Percentiles rank a stretch among this genome's conserved stretches.
Conservation (phyloP, 1,284 basidiomycete species). For the Cryptococcus wingfieldii region DNA sequence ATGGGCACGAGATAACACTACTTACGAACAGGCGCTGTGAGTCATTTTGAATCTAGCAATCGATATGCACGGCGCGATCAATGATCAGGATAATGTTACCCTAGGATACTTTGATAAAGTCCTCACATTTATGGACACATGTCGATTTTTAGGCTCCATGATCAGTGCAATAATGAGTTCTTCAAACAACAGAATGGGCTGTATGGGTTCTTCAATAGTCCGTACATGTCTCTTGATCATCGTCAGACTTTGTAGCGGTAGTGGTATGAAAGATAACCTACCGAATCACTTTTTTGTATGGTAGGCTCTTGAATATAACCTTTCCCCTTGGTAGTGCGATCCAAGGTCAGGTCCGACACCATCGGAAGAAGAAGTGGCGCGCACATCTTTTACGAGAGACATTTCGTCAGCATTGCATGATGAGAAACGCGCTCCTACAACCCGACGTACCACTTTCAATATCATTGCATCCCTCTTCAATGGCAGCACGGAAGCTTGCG, state of each 20-base stretch:
- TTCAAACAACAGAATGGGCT: conserved; percentile 80
- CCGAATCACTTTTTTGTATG: conserved; percentile 47
- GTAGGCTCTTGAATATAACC: conserved; percentile 54
- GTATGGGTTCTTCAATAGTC: conserved; percentile 75
- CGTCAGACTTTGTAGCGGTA: not conserved
- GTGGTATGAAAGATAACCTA: conserved; percentile 12
- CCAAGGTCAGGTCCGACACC: conserved; percentile 73
- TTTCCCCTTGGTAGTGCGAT: conserved; percentile 56
- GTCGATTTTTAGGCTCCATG: conserved; percentile 80
- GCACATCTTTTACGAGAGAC: conserved; percentile 67
- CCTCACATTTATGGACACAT: conserved; percentile 71
- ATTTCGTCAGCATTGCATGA: not conserved
- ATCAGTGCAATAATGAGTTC: conserved; percentile 73
- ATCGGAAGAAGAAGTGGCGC: conserved; percentile 88
- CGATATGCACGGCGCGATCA: conserved; percentile 52
- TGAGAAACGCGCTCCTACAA: not conserved
- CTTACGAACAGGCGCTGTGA: conserved; percentile 71
- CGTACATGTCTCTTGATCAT: conserved; percentile 56
- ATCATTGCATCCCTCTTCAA: conserved; percentile 84
- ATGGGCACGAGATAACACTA: not conserved
- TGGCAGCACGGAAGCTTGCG: conserved; percentile 87
- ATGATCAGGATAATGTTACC: not conserved
- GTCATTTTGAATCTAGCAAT: conserved; percentile 91
- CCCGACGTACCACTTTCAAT: conserved; percentile 66
- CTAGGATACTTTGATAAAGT: not conserved